Conservation (phyloP, 768 basidiomycete genomes). For the Phylloporus arenicola region DNA sequence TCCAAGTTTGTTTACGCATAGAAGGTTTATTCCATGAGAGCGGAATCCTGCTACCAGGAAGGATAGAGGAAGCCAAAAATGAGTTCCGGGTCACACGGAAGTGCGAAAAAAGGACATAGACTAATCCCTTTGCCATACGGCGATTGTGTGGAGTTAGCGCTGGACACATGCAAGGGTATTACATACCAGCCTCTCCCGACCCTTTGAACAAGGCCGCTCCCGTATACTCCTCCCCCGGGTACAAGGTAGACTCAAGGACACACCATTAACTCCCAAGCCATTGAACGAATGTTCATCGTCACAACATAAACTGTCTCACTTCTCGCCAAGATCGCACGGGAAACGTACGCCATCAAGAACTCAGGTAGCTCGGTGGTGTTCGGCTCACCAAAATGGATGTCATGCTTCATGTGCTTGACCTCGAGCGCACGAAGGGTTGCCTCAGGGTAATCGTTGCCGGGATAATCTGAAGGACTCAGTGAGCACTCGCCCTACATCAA, state of each 20-base stretch:
- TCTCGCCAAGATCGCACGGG: neutral
- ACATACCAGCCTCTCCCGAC: slow-evolving; percentile 26
- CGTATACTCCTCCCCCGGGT: slow-evolving; percentile 43
- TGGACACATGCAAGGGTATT: neutral
- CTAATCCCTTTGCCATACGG: slow-evolving; percentile 54
- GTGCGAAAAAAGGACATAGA: slow-evolving; percentile 32
- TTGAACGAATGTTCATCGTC: slow-evolving; percentile 65
- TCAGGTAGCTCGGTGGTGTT: slow-evolving; percentile 48
- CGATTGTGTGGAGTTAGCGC: neutral
- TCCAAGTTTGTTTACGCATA: slow-evolving; percentile 31
- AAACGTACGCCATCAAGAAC: neutral
- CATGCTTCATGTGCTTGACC: slow-evolving; percentile 44
- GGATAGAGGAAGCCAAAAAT: slow-evolving; percentile 7
- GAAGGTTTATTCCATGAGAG: slow-evolving; percentile 42
- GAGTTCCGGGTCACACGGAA: slow-evolving; percentile 44
- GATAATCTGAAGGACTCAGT: slow-evolving; percentile 40
- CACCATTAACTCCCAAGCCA: slow-evolving; percentile 52
- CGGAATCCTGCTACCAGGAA: slow-evolving; percentile 18
- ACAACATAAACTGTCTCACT: slow-evolving; percentile 40
- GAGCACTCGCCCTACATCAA: neutral
- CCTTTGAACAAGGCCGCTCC: slow-evolving; percentile 34
- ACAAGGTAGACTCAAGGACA: slow-evolving; percentile 28
- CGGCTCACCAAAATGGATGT: slow-evolving; percentile 57
- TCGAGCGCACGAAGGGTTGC: slow-evolving; percentile 37
- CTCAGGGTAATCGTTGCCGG: slow-evolving; percentile 33